Evolutionary conservation across 306 rosid species (phyloP).

Genomic region (Macrotyloma uniflorum): DNA sequence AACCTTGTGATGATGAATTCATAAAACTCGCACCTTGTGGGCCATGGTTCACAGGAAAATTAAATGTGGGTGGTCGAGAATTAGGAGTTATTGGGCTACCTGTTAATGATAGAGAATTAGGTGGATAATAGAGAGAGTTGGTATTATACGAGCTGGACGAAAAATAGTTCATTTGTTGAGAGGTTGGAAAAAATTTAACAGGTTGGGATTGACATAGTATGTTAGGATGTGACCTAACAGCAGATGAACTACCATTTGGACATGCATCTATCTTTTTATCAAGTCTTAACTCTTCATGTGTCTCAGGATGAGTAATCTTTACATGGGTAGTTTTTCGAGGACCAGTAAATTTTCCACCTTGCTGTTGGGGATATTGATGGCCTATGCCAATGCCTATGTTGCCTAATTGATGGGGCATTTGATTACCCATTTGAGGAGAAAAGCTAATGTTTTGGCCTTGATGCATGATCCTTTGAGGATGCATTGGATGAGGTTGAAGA

Average conservation of each 20-base stretch:
- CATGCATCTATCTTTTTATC: slow-evolving; percentile 70
- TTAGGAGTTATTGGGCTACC: slow-evolving; percentile 62
- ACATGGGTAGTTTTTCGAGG: slow-evolving; percentile 70
- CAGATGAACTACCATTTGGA: slow-evolving; percentile 68
- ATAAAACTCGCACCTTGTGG: slow-evolving; percentile 52
- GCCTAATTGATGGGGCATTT: slow-evolving; percentile 66
- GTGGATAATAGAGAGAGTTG: slow-evolving; percentile 46
- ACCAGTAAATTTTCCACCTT: slow-evolving; percentile 70
- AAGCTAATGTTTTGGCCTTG: slow-evolving; percentile 70
- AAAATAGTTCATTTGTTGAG: slow-evolving; percentile 61
- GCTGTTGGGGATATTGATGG: slow-evolving; percentile 75
- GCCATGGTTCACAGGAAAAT: slow-evolving; percentile 63
- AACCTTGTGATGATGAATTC: slow-evolving; percentile 50
- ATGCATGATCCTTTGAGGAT: slow-evolving; percentile 72
- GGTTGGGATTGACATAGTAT: slow-evolving; percentile 72
- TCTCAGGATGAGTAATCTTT: slow-evolving; percentile 95
- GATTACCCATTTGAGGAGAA: slow-evolving; percentile 71
- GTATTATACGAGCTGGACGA: slow-evolving; percentile 48
- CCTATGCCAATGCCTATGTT: slow-evolving; percentile 64
- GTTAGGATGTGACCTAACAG: slow-evolving; percentile 62
- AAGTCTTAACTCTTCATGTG: slow-evolving; percentile 85
- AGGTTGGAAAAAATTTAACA: slow-evolving; percentile 51
- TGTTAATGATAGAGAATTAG: slow-evolving; percentile 64
- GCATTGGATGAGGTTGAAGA: slow-evolving; percentile 82
- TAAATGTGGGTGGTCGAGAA: slow-evolving; percentile 70